A percentile compares a stretch with the other conserved stretches of the same genome.
Evolutionary conservation across 257 asterid genomes (phyloP).

Genomic region (Leptodermis oblonga): DNA sequence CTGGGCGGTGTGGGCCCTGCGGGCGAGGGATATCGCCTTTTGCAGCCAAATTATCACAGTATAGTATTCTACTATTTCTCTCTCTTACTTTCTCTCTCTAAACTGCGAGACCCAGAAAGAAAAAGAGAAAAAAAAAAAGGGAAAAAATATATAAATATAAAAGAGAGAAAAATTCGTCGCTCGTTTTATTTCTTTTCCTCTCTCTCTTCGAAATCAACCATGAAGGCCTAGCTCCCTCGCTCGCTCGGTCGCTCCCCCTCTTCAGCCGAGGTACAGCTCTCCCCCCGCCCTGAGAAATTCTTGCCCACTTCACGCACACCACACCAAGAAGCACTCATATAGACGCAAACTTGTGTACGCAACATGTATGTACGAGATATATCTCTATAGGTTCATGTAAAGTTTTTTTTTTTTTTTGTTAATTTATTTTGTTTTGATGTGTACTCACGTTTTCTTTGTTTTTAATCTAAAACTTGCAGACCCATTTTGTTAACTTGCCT

Average conservation of each 20-base stretch:
- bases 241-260: background rate
- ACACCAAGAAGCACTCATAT: background rate
- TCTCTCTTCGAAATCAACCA: slow-evolving; percentile 32
- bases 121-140: background rate
- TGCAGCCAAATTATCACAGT: too few relatives aligned
- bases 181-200: slow-evolving; percentile 15
- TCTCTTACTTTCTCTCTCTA: background rate
- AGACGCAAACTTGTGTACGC: slow-evolving; percentile 1
- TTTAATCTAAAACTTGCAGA: slow-evolving; percentile 29
- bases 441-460: slow-evolving; percentile 33
- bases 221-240: slow-evolving; percentile 21
- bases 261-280: slow-evolving; percentile 22
- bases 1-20: too few relatives aligned
- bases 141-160: slow-evolving; percentile 3
- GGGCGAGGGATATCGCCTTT: too few relatives aligned
- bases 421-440: slow-evolving; percentile 4
- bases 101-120: slow-evolving; percentile 9
- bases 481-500: slow-evolving; percentile 31
- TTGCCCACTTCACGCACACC: background rate
- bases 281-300: background rate
- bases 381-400: background rate
- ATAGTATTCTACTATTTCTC: background rate
- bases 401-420: slow-evolving; percentile 1
- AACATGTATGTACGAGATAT: slow-evolving; percentile 12
- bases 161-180: slow-evolving; percentile 13